Evolutionary conservation across 2,329 filamentous ascomycete species (phyloP).

Genomic region (Botrytis paeoniae): DNA sequence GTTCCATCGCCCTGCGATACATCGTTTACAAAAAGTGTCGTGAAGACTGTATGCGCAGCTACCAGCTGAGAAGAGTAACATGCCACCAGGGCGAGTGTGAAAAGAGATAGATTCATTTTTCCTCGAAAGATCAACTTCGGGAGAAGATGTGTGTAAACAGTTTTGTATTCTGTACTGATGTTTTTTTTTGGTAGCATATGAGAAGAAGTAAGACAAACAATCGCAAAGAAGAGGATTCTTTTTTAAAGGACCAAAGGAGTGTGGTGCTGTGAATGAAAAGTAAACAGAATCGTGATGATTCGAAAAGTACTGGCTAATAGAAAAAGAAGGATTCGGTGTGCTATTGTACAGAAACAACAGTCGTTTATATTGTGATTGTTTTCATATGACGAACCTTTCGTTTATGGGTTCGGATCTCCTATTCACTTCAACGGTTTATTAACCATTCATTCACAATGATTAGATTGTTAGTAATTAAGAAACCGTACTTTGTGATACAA

Average conservation of each 20-base stretch:
- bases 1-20: constrained; percentile 66
- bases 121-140: constrained; percentile 2
- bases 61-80: constrained; percentile 27
- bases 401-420: constrained; percentile 3
- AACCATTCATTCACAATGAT: background rate
- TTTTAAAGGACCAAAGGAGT: constrained; percentile 2
- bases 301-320: background rate
- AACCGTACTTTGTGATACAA: background rate
- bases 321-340: background rate
- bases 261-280: constrained; percentile 6
- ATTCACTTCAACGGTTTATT: background rate
- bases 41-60: constrained; percentile 60
- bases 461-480: background rate
- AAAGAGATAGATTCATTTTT: constrained; percentile 15
- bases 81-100: constrained; percentile 25
- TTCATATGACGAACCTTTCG: background rate
- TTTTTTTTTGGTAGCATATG: background rate
- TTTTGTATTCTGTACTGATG: background rate
- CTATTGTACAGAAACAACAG: background rate
- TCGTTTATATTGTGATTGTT: constrained; percentile 11
- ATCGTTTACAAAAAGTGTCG: constrained; percentile 60
- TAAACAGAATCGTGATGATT: constrained; percentile 13
- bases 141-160: background rate
- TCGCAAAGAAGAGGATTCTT: background rate
- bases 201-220: background rate